phyloP scores from a whole-genome alignment of 208 protist genomes.

The Acanthamoeba healyi region DNA sequence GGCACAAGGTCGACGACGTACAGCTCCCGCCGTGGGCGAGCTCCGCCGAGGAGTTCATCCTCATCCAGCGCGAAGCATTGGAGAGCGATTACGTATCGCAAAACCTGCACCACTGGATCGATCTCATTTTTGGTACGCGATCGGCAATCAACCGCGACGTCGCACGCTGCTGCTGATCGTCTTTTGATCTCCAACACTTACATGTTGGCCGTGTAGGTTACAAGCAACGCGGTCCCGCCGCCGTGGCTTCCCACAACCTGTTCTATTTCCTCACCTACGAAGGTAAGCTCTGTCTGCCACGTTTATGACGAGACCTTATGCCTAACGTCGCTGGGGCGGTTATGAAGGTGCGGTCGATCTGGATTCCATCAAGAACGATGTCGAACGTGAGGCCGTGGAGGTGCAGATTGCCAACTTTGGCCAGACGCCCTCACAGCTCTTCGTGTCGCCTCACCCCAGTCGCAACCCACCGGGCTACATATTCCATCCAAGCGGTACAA shows the following conservation, averaged over 20 bases:
- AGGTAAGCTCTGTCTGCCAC: conserved; percentile 68
- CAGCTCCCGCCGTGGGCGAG: conserved; percentile 97
- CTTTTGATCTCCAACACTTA: conserved; percentile 89
- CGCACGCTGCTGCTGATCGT: background rate
- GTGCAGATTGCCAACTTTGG: conserved; percentile 97
- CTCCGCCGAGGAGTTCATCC: conserved; percentile 93
- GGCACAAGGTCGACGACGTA: conserved; percentile 87
- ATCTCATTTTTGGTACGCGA: conserved; percentile 99
- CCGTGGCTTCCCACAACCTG: conserved; percentile 95
- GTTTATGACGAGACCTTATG: background rate
- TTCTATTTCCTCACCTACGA: conserved; percentile 96
- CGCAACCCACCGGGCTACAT: conserved; percentile 16
- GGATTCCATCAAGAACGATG: conserved; percentile 88
- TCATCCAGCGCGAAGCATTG: conserved; percentile 93
- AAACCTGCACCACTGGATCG: conserved; percentile 96
- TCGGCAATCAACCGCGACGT: background rate
- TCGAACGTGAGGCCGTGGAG: conserved; percentile 90
- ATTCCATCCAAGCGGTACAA: conserved; percentile 42
- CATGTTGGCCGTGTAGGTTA: conserved; percentile 94
- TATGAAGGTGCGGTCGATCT: conserved; percentile 90
- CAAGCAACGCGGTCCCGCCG: conserved; percentile 94
- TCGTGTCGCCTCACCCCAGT: conserved; percentile 83
- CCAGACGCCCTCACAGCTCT: conserved; percentile 90
- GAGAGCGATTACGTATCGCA: conserved; percentile 94
- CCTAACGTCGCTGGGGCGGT: background rate